phyloP scores from a whole-genome alignment of 179 eudicot genomes.

The Gypsophila paniculata region DNA sequence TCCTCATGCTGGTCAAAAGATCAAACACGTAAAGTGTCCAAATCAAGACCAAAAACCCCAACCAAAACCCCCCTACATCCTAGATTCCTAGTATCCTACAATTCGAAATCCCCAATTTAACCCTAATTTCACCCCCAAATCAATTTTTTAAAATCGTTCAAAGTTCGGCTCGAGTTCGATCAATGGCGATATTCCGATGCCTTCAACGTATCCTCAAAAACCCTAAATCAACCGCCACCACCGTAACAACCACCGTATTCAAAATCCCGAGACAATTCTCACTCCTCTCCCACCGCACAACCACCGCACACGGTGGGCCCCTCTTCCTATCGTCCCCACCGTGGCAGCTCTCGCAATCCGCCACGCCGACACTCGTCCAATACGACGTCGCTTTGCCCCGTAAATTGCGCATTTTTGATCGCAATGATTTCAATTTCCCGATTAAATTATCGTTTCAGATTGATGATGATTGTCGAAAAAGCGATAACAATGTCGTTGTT shows the following conservation, averaged over 20 bases:
- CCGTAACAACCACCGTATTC: constrained; percentile 15
- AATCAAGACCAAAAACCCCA: neutral
- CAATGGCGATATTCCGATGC: constrained; percentile 64
- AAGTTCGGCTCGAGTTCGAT: no score
- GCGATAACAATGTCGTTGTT: neutral
- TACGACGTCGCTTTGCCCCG: constrained; percentile 46
- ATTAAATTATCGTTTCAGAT: constrained; percentile 31
- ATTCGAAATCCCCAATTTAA: no score
- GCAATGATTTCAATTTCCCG: constrained; percentile 25
- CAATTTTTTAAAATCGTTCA: no score
- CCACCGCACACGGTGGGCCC: constrained; percentile 40
- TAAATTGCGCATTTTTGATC: constrained; percentile 31
- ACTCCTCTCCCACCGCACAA: constrained; percentile 19
- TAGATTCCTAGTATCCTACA: no score
- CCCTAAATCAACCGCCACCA: constrained; percentile 22
- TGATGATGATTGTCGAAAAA: neutral
- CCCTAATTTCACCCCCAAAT: neutral
- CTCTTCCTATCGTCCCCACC: constrained; percentile 73
- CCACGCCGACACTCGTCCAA: constrained; percentile 62
- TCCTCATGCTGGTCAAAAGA: no score
- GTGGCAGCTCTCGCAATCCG: constrained; percentile 70
- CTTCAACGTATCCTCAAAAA: constrained; percentile 32
- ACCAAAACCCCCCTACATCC: neutral
- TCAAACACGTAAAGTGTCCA: neutral
- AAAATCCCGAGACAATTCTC: constrained; percentile 21